phyloP scores from a whole-genome alignment of 371 early-diverging fungal species.

The Lichtheimia hyalospora region DNA sequence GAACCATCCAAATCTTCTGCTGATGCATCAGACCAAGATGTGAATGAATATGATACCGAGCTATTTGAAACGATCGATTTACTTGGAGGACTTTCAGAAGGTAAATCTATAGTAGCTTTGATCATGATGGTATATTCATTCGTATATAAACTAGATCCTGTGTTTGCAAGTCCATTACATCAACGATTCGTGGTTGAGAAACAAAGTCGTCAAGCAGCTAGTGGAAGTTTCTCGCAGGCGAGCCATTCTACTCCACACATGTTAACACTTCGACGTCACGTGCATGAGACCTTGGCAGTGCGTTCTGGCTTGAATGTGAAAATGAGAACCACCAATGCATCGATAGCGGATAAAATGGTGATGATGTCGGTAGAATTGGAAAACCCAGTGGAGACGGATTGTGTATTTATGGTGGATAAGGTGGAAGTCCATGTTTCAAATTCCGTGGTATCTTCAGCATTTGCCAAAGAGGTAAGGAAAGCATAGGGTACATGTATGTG shows the following conservation, averaged over 20 bases:
- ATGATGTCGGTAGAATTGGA: conserved; percentile 75
- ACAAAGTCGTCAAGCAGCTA: conserved; percentile 22
- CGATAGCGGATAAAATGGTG: conserved; percentile 61
- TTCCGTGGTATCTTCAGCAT: conserved; percentile 52
- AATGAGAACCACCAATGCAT: conserved; percentile 67
- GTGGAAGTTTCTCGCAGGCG: conserved; percentile 22
- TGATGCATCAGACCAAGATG: conserved; percentile 48
- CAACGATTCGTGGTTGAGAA: conserved; percentile 44
- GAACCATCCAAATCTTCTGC: conserved; percentile 21
- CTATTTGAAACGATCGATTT: conserved; percentile 62
- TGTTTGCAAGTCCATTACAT: conserved; percentile 19
- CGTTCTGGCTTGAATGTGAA: conserved; percentile 62
- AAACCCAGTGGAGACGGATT: conserved; percentile 58
- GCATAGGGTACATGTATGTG: neutral
- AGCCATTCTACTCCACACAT: conserved; percentile 16
- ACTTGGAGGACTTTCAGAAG: conserved; percentile 56
- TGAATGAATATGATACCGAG: conserved; percentile 54
- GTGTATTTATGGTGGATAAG: conserved; percentile 52
- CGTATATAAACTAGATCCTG: conserved; percentile 21
- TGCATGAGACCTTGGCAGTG: conserved; percentile 48
- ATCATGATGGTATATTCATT: neutral
- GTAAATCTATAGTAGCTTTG: conserved; percentile 23
- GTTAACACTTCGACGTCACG: conserved; percentile 45
- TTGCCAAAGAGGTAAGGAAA: conserved; percentile 21
- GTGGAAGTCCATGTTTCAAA: conserved; percentile 64